Evolutionary conservation across 2,329 filamentous ascomycete genomes (phyloP).

Genomic region (Madurella mycetomatis): DNA sequence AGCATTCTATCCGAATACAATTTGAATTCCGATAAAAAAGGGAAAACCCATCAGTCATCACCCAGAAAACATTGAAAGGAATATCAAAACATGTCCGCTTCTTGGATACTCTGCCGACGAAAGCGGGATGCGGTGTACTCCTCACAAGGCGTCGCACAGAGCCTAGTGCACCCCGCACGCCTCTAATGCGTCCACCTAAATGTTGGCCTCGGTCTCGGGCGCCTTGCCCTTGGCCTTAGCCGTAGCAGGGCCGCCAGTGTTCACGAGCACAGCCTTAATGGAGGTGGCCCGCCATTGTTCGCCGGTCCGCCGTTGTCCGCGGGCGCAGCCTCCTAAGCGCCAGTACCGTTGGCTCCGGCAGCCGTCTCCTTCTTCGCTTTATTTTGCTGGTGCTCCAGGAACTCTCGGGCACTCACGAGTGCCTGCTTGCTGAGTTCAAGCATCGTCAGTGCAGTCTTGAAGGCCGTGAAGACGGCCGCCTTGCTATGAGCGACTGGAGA

Average conservation of each 20-base stretch:
- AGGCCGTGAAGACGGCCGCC: constrained; percentile 61
- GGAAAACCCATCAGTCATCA: not conserved
- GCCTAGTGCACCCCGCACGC: not conserved
- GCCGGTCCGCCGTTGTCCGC: no score
- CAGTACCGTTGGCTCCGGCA: no score
- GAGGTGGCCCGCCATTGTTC: no score
- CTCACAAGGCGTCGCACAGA: not conserved
- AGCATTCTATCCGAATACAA: not conserved
- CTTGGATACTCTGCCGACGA: not conserved
- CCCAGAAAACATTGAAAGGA: not conserved
- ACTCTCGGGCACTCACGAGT: not conserved
- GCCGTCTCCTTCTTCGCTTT: not conserved
- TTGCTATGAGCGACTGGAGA: constrained; percentile 64
- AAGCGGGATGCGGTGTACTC: not conserved
- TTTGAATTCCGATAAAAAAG: not conserved
- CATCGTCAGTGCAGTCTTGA: not conserved
- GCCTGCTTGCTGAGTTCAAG: not conserved
- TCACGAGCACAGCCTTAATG: no score
- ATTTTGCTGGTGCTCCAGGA: not conserved
- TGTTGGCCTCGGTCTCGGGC: not conserved
- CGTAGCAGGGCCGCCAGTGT: no score
- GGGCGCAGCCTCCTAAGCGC: no score
- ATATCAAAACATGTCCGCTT: not conserved
- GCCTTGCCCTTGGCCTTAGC: not conserved
- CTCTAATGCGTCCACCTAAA: not conserved